These are phyloP conservation scores for Aspergillus brasiliensis DNA, from an alignment of 2,329 filamentous ascomycete species.

Conservation along the genomic window DNA sequence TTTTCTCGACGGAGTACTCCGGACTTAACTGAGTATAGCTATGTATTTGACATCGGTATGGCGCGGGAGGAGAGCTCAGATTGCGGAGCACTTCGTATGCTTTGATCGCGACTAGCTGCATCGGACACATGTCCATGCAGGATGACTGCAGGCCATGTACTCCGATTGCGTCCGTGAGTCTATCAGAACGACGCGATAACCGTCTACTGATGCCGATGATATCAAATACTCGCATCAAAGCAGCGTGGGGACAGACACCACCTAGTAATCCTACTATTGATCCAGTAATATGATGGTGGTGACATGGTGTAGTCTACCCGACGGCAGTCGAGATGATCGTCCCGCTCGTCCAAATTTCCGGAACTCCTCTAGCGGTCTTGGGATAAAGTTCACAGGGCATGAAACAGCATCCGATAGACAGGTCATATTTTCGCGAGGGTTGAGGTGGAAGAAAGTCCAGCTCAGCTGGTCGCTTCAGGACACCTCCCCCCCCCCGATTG, in stretches of 20 bases:
- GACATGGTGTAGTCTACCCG: background rate
- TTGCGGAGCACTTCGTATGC: conserved; percentile 1
- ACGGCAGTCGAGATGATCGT: conserved; percentile 13
- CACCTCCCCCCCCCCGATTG: background rate
- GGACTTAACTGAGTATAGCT: background rate
- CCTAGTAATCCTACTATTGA: background rate
- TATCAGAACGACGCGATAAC: background rate
- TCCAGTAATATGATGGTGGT: conserved; percentile 8
- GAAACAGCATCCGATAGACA: conserved; percentile 13
- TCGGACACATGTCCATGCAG: background rate
- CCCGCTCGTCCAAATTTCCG: conserved; percentile 23
- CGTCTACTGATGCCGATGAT: background rate
- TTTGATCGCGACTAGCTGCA: background rate
- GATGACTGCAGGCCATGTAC: conserved; percentile 3
- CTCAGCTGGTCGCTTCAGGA: conserved; percentile 5
- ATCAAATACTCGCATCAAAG: conserved; percentile 1
- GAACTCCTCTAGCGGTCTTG: conserved; percentile 15
- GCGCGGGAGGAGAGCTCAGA: background rate
- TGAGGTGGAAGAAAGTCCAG: background rate
- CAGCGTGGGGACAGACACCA: background rate
- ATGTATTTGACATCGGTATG: background rate
- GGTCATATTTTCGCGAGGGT: conserved; percentile 12
- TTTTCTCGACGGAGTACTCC: background rate
- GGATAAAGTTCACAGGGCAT: conserved; percentile 7
- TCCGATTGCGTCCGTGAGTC: background rate